Evolutionary conservation across 164 flowering plant genomes (phyloP).

Genomic region (Sedum album): DNA sequence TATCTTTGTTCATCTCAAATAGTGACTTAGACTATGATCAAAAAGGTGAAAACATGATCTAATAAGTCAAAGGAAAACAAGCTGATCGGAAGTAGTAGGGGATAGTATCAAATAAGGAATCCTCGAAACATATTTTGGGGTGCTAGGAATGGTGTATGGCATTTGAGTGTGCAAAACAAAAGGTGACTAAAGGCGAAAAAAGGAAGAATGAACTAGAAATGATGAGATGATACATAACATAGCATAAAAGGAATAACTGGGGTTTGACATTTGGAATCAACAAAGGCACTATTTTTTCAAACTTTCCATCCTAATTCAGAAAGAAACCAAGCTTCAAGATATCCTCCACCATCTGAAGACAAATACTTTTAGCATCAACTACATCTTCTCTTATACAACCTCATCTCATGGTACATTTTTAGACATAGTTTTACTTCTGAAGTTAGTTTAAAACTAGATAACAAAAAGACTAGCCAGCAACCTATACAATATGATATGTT

Average conservation of each 20-base stretch:
- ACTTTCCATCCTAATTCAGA: too few relatives aligned
- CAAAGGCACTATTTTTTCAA: background rate
- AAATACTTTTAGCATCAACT: background rate
- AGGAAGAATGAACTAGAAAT: background rate
- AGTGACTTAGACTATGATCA: too few relatives aligned
- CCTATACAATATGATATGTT: background rate
- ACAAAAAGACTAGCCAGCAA: too few relatives aligned
- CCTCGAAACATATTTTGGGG: too few relatives aligned
- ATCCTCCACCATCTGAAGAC: background rate
- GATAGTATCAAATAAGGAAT: too few relatives aligned
- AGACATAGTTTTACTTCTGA: too few relatives aligned
- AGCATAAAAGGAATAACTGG: background rate
- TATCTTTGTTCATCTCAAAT: too few relatives aligned
- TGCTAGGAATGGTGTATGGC: background rate
- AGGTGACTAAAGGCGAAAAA: background rate
- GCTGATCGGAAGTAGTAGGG: too few relatives aligned
- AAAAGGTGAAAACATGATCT: too few relatives aligned
- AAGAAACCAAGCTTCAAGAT: background rate
- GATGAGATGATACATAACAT: background rate
- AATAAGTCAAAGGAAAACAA: too few relatives aligned
- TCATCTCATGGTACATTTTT: background rate
- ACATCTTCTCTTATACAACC: background rate
- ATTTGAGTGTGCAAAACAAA: background rate
- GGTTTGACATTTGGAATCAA: background rate
- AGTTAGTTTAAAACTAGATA: too few relatives aligned